Evolutionary conservation across 1,284 basidiomycete species (phyloP).

Genomic region (Rhodofomes roseus): DNA sequence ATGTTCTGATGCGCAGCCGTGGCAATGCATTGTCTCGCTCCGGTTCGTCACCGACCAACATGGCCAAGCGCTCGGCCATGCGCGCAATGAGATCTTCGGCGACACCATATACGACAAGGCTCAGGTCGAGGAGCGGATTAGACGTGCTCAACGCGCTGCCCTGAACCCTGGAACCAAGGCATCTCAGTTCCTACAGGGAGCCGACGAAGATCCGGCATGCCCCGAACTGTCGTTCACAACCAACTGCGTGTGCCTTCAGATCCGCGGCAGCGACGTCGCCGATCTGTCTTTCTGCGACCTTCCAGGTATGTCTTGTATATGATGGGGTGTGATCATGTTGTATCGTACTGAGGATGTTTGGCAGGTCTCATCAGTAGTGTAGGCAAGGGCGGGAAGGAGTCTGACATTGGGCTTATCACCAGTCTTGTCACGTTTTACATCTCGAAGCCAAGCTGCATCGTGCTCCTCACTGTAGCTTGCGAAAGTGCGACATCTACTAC

Average conservation of each 20-base stretch:
- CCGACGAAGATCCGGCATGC: slow-evolving; percentile 25
- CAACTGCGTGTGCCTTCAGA: slow-evolving; percentile 64
- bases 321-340: too few species aligned
- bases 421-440: slow-evolving; percentile 53
- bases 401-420: slow-evolving; percentile 61
- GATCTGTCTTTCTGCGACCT: slow-evolving; percentile 72
- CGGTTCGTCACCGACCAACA: slow-evolving; percentile 39
- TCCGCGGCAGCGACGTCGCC: slow-evolving; percentile 62
- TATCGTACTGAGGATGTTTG: slow-evolving; percentile 44
- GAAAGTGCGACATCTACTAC: slow-evolving; percentile 49
- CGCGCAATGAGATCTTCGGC: slow-evolving; percentile 50
- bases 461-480: slow-evolving; percentile 68
- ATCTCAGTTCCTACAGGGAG: slow-evolving; percentile 36
- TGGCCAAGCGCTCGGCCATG: slow-evolving; percentile 37
- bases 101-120: slow-evolving; percentile 43
- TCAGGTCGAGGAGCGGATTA: slow-evolving; percentile 61
- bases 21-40: slow-evolving; percentile 61
- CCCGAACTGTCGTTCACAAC: slow-evolving; percentile 53
- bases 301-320: slow-evolving; percentile 43
- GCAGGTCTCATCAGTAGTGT: slow-evolving; percentile 61
- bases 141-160: slow-evolving; percentile 68
- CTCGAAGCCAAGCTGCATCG: slow-evolving; percentile 59
- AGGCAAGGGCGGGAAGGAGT: slow-evolving; percentile 35
- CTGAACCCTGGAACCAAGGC: slow-evolving; percentile 49
- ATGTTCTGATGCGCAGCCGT: slow-evolving; percentile 37